Conservation (phyloP, 1,139 yeast species). For the Zygotorulaspora mrakii region DNA sequence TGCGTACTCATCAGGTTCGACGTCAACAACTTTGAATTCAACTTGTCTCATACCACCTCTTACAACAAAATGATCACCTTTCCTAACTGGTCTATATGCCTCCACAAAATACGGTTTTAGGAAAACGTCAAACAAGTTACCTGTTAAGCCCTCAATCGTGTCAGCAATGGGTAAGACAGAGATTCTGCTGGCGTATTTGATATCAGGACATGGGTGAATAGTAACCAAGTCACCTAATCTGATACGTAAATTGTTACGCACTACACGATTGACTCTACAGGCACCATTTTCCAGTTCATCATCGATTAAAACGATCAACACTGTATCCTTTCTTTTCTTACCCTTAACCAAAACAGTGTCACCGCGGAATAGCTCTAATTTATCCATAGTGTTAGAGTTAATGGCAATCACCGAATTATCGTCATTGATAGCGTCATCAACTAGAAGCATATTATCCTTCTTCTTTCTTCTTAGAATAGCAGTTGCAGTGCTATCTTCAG, state of each 20-base stretch:
- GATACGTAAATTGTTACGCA: slow-evolving; percentile 89
- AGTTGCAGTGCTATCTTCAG: slow-evolving; percentile 90
- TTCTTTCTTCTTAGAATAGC: slow-evolving; percentile 96
- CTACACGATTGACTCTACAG: slow-evolving; percentile 91
- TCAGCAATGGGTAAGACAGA: slow-evolving; percentile 97
- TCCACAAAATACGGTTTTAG: slow-evolving; percentile 97
- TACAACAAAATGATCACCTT: slow-evolving; percentile 93
- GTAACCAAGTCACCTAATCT: slow-evolving; percentile 90
- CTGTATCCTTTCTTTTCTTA: slow-evolving; percentile 96
- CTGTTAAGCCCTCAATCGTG: slow-evolving; percentile 96
- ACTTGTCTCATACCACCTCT: slow-evolving; percentile 99
- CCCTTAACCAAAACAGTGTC: slow-evolving; percentile 97
- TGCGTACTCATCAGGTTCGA: slow-evolving; percentile 95
- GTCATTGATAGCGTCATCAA: slow-evolving; percentile 95
- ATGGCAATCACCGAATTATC: slow-evolving; percentile 95
- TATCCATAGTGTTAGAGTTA: slow-evolving; percentile 93
- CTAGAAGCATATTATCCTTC: slow-evolving; percentile 88
- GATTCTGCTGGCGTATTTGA: slow-evolving; percentile 88
- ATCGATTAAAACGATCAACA: slow-evolving; percentile 91
- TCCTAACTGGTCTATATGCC: slow-evolving; percentile 97
- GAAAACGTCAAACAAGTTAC: slow-evolving; percentile 94
- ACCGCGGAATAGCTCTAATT: slow-evolving; percentile 91
- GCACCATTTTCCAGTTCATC: slow-evolving; percentile 97
- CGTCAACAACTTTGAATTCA: slow-evolving; percentile 96
- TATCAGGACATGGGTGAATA: slow-evolving; percentile 95